Evolutionary conservation across 2,329 filamentous ascomycete species (phyloP).

Genomic region (Chaetomium sp.): DNA sequence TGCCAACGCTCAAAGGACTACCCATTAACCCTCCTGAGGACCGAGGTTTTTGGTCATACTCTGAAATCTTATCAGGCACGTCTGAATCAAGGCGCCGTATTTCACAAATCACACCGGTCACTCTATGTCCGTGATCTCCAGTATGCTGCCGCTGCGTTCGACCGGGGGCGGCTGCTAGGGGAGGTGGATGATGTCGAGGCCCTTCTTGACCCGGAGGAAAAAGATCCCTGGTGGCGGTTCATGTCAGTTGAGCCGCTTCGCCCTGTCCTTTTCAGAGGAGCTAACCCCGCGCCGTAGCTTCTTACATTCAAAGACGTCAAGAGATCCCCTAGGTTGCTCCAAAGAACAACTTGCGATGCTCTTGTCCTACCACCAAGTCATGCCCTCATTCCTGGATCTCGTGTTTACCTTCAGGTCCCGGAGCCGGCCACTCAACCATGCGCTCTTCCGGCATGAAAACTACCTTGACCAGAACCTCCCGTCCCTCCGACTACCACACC

Average conservation of each 20-base stretch:
- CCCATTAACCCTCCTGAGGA: constrained; percentile 3
- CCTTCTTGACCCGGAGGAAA: neutral
- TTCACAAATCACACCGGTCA: neutral
- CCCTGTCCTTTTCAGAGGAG: neutral
- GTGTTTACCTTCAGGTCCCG: constrained; percentile 3
- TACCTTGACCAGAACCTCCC: neutral
- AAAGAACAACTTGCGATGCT: constrained; percentile 5
- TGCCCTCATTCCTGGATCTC: constrained; percentile 4
- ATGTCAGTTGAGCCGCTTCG: neutral
- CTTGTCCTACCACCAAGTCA: constrained; percentile 8
- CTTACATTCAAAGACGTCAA: neutral
- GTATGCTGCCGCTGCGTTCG: neutral
- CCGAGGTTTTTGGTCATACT: constrained; percentile 1
- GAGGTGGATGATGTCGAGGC: neutral
- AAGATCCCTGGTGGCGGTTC: constrained; percentile 10
- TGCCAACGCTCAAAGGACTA: neutral
- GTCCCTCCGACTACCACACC: neutral
- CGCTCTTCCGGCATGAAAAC: constrained; percentile 9
- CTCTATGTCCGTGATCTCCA: constrained; percentile 1
- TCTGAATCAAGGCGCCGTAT: neutral
- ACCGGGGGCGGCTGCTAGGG: neutral
- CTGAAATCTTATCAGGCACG: constrained; percentile 1
- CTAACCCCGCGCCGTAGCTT: neutral
- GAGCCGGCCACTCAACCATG: neutral
- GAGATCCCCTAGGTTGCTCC: neutral